phyloP scores from a whole-genome alignment of 805 yeast genomes.

The Saccharomyces eubayanus region DNA sequence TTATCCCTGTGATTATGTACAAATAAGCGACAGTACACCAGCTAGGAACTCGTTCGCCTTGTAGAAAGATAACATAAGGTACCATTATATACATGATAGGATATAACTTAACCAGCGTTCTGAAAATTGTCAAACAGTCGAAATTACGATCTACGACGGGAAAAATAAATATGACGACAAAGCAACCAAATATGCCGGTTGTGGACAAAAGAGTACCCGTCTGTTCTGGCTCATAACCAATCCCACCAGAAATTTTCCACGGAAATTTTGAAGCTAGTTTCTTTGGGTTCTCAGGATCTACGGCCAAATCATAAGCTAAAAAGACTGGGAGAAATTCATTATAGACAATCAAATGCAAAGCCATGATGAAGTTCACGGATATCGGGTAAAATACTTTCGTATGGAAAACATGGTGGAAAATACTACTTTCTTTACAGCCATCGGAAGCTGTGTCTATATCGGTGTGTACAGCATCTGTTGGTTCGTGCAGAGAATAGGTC shows the following conservation, averaged over 20 bases:
- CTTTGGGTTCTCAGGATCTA: constrained; percentile 17
- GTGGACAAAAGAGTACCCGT: constrained; percentile 45
- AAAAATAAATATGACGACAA: constrained; percentile 41
- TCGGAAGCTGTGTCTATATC: constrained; percentile 8
- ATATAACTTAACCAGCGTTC: constrained; percentile 34
- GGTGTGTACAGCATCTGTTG: constrained; percentile 20
- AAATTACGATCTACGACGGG: constrained; percentile 44
- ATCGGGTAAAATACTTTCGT: constrained; percentile 31
- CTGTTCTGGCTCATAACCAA: constrained; percentile 38
- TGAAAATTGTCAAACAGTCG: constrained; percentile 39
- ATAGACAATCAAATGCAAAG: constrained; percentile 42
- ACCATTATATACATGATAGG: constrained; percentile 39
- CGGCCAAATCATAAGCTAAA: constrained; percentile 34
- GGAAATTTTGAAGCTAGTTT: constrained; percentile 37
- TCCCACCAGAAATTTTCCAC: constrained; percentile 42
- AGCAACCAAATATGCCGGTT: constrained; percentile 47
- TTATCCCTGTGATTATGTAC: constrained; percentile 30
- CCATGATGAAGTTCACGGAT: constrained; percentile 34
- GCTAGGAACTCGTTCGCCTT: constrained; percentile 27
- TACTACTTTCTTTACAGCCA: constrained; percentile 16
- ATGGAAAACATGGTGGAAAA: constrained; percentile 22
- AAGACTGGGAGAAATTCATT: constrained; percentile 51
- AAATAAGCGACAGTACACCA: constrained; percentile 18
- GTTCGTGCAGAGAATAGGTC: constrained; percentile 27
- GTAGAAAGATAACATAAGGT: constrained; percentile 42